phyloP scores from a whole-genome alignment of 2,329 filamentous ascomycete genomes.

The Macrophomina phaseolina region DNA sequence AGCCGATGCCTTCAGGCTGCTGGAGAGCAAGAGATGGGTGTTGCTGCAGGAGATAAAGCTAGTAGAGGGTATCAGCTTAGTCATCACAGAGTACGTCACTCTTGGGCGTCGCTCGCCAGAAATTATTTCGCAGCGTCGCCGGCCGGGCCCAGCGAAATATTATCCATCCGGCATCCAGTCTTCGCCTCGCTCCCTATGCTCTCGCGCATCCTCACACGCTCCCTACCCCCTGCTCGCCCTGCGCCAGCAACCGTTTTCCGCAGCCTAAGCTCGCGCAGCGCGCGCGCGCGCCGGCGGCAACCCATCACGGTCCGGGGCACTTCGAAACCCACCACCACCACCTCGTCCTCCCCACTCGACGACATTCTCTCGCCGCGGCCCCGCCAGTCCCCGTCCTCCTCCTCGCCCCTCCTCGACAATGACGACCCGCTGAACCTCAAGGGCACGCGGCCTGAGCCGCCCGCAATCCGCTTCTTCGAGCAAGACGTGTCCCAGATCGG shows the following conservation, averaged over 20 bases:
- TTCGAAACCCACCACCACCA: neutral
- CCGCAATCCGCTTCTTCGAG: slow-evolving; percentile 17
- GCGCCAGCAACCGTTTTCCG: neutral
- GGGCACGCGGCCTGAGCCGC: neutral
- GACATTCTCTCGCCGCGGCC: neutral
- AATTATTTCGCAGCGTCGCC: no score
- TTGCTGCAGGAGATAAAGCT: no score
- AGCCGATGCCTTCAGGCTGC: no score
- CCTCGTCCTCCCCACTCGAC: neutral
- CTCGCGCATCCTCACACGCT: neutral
- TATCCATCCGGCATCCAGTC: no score
- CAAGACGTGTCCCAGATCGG: slow-evolving; percentile 1
- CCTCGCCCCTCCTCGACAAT: neutral
- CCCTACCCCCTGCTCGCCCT: neutral
- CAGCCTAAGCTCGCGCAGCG: neutral
- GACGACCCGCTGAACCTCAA: slow-evolving; percentile 15
- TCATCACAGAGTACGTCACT: no score
- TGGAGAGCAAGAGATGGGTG: no score
- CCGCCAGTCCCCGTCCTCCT: neutral
- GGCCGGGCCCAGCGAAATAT: no score
- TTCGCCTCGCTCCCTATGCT: neutral
- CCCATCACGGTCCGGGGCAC: neutral
- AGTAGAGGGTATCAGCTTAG: no score
- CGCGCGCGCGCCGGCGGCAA: neutral
- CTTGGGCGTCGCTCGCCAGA: no score